A percentile compares a stretch with the other conserved stretches of the same genome.
These are phyloP conservation scores for Trametes maxima DNA, from an alignment of 768 basidiomycete genomes.

Conservation along the genomic window DNA sequence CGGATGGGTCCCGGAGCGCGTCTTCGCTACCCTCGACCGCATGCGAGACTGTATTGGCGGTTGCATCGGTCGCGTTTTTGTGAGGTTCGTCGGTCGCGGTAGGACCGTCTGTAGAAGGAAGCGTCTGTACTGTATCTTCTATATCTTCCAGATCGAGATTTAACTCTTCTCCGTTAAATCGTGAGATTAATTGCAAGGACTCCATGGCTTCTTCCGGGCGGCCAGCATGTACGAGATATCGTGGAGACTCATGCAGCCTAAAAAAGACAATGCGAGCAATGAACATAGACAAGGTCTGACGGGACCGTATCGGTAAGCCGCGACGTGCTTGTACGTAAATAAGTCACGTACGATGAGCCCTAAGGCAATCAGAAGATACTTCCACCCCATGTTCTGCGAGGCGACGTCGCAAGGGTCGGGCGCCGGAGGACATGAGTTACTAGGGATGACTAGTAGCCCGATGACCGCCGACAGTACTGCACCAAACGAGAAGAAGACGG, in stretches of 20 bases:
- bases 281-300: slow-evolving; percentile 86
- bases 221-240: slow-evolving; percentile 89
- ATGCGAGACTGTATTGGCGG: neutral
- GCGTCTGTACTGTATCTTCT: slow-evolving; percentile 40
- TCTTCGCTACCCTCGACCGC: slow-evolving; percentile 19
- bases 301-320: slow-evolving; percentile 8
- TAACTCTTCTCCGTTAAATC: slow-evolving; percentile 79
- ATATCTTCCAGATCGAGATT: slow-evolving; percentile 75
- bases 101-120: neutral
- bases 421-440: slow-evolving; percentile 60
- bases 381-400: slow-evolving; percentile 84
- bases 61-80: slow-evolving; percentile 1
- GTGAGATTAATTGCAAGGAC: slow-evolving; percentile 80
- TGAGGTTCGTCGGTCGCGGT: neutral
- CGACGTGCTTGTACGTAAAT: neutral
- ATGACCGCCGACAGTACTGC: slow-evolving; percentile 84
- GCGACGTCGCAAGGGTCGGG: slow-evolving; percentile 62
- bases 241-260: slow-evolving; percentile 91
- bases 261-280: slow-evolving; percentile 86
- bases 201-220: slow-evolving; percentile 83
- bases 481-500: slow-evolving; percentile 95
- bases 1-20: slow-evolving; percentile 17
- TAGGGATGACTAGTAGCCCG: slow-evolving; percentile 78
- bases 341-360: slow-evolving; percentile 73
- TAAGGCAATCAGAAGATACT: slow-evolving; percentile 75